Base-by-base conservation (phyloP, 257 asterid species). In the Handroanthus guayacan region DNA sequence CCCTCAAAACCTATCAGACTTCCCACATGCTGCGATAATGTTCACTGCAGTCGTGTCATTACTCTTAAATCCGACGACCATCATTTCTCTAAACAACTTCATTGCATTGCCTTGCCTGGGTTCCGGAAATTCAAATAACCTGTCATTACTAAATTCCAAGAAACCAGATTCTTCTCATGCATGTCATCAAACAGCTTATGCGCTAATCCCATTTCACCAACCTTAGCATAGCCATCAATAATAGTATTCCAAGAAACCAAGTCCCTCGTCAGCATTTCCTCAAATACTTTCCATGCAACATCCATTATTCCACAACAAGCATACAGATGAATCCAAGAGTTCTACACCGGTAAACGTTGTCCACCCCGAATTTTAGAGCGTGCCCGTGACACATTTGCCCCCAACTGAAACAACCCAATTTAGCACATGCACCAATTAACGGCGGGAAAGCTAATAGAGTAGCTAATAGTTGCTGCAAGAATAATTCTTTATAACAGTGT, bases 321-420 rank as follows among this genome's bases (percentile, higher is more conserved):
- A 54, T 92, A 92, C 8, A 88, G 84, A 81, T 87, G 89, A 77
- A 92, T 45, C 76, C 88, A 69, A 48, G 97, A 82, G 77, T 92
- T 92, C 79, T 85, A 87, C 37, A 92, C 90, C 2, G 83, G 85
- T 75, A 92, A 75, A 88, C 85, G 41, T 16, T 37, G 77, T 82
- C 93, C 63, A 90, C 93, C 37, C 97, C 97, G 55, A 82, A 74
- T 62, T 88, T 92, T 78, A 87, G 62, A 55, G 78, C 86, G 62
- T 88, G 96, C 44, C 92, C 92, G 45, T 92, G 95, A 74, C 95
- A 88, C 86, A 86, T 85, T 69, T 80, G 80, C 11, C 95, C 97
- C 83, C 75, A 68, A 62, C 80, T 79, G 84, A 82, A 75, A 71
- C 83, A 61, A 37, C 85, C 80, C 84, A 57, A 54, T 76, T 81